Evolutionary conservation across 495 filamentous ascomycete species (phyloP).

Genomic region (Annulohypoxylon moriforme): DNA sequence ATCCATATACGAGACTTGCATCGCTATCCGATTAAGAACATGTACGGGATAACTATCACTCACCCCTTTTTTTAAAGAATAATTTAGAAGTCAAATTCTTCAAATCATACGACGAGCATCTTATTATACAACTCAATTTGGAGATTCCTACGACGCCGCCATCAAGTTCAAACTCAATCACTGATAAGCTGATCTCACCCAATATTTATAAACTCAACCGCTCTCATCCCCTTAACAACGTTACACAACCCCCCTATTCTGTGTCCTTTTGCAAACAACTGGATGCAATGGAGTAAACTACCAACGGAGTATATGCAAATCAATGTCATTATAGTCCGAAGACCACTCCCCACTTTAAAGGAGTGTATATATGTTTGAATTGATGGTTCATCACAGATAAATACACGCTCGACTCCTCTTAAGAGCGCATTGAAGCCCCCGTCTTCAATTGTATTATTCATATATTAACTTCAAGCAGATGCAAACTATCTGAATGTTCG

Average conservation of each 20-base stretch:
- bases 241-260: neutral
- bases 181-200: neutral
- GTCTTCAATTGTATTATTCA: neutral
- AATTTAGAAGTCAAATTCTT: neutral
- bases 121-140: neutral
- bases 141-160: neutral
- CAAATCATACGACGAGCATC: neutral
- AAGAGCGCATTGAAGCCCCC: no score
- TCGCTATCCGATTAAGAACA: no score
- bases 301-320: neutral
- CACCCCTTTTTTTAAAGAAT: neutral
- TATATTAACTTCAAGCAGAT: neutral
- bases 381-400: no score
- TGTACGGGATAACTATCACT: neutral
- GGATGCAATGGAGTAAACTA: neutral
- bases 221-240: neutral
- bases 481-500: neutral
- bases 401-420: neutral
- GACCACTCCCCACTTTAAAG: no score
- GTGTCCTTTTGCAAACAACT: neutral
- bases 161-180: neutral
- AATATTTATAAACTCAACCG: neutral
- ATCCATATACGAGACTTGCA: no score
- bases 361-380: no score
- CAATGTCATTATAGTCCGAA: no score